A percentile compares a stretch with the other conserved stretches of the same genome.
Evolutionary conservation across 75 land plant genomes (phyloP).

Genomic region (Adiantum capillusveneris): DNA sequence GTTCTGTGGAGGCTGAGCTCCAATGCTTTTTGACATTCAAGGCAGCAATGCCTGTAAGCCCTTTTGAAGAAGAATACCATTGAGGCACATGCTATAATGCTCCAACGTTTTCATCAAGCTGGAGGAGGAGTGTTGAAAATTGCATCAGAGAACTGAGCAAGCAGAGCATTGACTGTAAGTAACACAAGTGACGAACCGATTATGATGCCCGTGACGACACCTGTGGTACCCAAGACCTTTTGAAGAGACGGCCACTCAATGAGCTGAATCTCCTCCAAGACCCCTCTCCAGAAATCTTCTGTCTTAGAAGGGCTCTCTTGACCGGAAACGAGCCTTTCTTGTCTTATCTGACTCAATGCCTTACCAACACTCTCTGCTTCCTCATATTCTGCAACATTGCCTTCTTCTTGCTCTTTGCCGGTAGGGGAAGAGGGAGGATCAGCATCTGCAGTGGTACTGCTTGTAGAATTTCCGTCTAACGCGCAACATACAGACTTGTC

Average conservation of each 20-base stretch:
- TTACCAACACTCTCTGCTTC: slow-evolving; percentile 23
- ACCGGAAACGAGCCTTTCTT: slow-evolving; percentile 3
- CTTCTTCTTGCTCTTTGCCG: too few species aligned
- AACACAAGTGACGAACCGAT: slow-evolving; percentile 79
- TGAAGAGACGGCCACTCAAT: slow-evolving; percentile 90
- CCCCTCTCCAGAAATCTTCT: slow-evolving; percentile 41
- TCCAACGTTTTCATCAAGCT: too few species aligned
- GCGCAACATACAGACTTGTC: too few species aligned
- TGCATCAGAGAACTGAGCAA: slow-evolving; percentile 79
- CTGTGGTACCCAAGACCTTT: slow-evolving; percentile 83
- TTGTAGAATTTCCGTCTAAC: too few species aligned
- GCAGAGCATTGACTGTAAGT: slow-evolving; percentile 81
- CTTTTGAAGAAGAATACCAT: too few species aligned
- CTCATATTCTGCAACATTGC: not conserved
- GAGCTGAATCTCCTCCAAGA: slow-evolving; percentile 71
- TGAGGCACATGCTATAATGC: too few species aligned
- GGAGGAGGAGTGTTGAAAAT: slow-evolving; percentile 32
- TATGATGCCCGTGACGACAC: slow-evolving; percentile 78
- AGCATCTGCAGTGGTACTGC: too few species aligned
- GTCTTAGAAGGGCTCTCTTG: slow-evolving; percentile 6
- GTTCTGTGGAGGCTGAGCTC: too few species aligned
- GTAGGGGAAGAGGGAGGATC: too few species aligned
- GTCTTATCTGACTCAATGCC: slow-evolving; percentile 14
- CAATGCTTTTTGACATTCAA: too few species aligned
- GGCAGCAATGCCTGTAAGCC: too few species aligned